A percentile compares a stretch with the other conserved stretches of the same genome.
phyloP scores from a whole-genome alignment of 2,329 filamentous ascomycete genomes.

The Claviceps fusiformis region DNA sequence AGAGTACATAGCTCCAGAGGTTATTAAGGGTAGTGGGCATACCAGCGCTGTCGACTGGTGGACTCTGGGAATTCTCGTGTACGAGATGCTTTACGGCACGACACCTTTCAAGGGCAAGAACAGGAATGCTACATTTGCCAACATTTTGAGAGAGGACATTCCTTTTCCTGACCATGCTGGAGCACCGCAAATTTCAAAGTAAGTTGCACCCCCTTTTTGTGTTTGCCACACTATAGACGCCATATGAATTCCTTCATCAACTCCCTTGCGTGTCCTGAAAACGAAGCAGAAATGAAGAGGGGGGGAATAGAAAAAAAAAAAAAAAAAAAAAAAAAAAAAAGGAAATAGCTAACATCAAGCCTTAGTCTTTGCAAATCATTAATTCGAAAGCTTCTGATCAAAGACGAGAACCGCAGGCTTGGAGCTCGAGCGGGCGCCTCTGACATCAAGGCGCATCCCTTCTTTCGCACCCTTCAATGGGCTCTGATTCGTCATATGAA shows the following conservation, averaged over 20 bases:
- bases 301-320: too few species aligned
- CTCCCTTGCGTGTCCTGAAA: too few species aligned
- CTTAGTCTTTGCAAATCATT: conserved; percentile 84
- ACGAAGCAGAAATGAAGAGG: too few species aligned
- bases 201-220: conserved; percentile 28
- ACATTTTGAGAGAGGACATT: conserved; percentile 90
- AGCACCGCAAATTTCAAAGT: conserved; percentile 82
- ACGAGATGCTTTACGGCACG: conserved; percentile 97
- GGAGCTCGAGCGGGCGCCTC: conserved; percentile 91
- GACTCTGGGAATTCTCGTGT: conserved; percentile 93
- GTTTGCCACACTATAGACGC: neutral
- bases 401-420: conserved; percentile 86
- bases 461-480: conserved; percentile 95
- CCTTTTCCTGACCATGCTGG: conserved; percentile 85
- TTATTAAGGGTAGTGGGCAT: conserved; percentile 96
- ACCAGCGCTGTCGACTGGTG: conserved; percentile 99
- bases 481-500: conserved; percentile 95
- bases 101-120: conserved; percentile 99
- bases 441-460: conserved; percentile 90
- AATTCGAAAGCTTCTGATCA: conserved; percentile 93
- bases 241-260: neutral
- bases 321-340: neutral
- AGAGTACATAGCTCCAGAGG: conserved; percentile 96
- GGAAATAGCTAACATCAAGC: neutral
- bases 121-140: conserved; percentile 93